phyloP scores from a whole-genome alignment of 768 basidiomycete species.

The Lentinula edodes region DNA sequence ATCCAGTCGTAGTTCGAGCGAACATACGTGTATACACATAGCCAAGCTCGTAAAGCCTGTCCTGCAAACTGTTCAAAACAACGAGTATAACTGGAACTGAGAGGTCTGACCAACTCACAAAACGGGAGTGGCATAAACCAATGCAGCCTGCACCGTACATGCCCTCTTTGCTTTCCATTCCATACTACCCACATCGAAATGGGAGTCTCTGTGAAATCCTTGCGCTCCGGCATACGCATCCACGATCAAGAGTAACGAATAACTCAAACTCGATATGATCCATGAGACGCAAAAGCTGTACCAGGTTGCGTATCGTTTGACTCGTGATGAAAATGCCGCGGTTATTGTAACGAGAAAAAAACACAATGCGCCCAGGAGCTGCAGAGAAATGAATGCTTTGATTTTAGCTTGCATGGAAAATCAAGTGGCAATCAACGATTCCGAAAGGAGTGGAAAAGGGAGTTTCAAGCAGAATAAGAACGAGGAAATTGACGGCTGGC shows the following conservation, averaged over 20 bases:
- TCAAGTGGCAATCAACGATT: background rate
- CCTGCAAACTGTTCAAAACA: background rate
- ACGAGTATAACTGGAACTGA: background rate
- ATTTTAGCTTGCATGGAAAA: background rate
- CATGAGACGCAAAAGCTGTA: conserved; percentile 24
- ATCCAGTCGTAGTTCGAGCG: no score
- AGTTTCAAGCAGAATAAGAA: background rate
- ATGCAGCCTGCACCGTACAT: conserved; percentile 19
- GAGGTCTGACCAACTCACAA: background rate
- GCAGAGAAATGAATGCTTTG: conserved; percentile 7
- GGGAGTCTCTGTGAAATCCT: background rate
- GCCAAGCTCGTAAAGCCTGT: background rate
- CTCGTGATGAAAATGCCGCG: conserved; percentile 7
- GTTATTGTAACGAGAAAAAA: conserved; percentile 17
- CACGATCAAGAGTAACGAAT: conserved; percentile 17
- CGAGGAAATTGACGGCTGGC: background rate
- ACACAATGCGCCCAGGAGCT: conserved; percentile 18
- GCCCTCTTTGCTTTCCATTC: conserved; percentile 8
- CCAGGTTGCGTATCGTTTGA: conserved; percentile 23
- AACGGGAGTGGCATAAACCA: conserved; percentile 19
- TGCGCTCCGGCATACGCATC: conserved; percentile 11
- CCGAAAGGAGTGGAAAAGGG: background rate
- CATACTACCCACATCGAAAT: background rate
- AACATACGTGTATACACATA: background rate
- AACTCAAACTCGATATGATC: conserved; percentile 22